Percentiles rank a stretch among this genome's conserved stretches.
These are phyloP conservation scores for Sugiyamaella lignohabitans DNA, from an alignment of 805 yeast species.

Conservation along the genomic window DNA sequence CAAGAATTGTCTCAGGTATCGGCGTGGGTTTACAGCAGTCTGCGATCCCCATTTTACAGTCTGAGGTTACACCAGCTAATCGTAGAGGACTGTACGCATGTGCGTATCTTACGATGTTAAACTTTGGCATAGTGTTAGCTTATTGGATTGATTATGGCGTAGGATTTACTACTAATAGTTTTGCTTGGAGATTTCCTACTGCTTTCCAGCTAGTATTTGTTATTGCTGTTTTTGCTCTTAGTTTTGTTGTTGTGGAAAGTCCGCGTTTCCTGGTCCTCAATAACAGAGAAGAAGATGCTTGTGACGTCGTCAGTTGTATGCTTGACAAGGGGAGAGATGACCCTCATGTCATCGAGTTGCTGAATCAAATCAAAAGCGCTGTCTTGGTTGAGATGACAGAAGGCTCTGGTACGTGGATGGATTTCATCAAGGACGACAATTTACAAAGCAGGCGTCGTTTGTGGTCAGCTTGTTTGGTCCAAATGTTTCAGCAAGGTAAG, in stretches of 20 bases:
- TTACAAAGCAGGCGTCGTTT: conserved; percentile 9
- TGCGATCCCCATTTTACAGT: conserved; percentile 58
- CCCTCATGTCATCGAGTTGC: neutral
- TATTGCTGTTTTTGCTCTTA: conserved; percentile 38
- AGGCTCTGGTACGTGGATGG: conserved; percentile 3
- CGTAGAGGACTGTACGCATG: conserved; percentile 58
- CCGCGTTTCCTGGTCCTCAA: conserved; percentile 43
- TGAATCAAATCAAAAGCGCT: neutral
- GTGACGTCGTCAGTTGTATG: conserved; percentile 33
- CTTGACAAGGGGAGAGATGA: conserved; percentile 25
- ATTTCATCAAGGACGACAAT: conserved; percentile 1
- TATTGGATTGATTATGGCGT: conserved; percentile 49
- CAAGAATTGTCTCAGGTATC: conserved; percentile 54
- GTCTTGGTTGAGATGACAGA: conserved; percentile 1
- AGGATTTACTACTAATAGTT: conserved; percentile 39
- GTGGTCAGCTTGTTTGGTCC: conserved; percentile 13
- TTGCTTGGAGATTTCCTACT: conserved; percentile 59
- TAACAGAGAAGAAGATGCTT: conserved; percentile 46
- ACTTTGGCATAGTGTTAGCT: conserved; percentile 57
- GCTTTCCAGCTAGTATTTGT: conserved; percentile 50
- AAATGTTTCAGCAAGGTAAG: conserved; percentile 10
- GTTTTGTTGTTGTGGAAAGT: conserved; percentile 35
- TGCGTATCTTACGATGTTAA: conserved; percentile 53
- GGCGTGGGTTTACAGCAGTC: conserved; percentile 63
- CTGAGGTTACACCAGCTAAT: conserved; percentile 56